A percentile compares a stretch with the other conserved stretches of the same genome.
Evolutionary conservation across 306 rosid species (phyloP).

Genomic region (Ochetophila trinervis): DNA sequence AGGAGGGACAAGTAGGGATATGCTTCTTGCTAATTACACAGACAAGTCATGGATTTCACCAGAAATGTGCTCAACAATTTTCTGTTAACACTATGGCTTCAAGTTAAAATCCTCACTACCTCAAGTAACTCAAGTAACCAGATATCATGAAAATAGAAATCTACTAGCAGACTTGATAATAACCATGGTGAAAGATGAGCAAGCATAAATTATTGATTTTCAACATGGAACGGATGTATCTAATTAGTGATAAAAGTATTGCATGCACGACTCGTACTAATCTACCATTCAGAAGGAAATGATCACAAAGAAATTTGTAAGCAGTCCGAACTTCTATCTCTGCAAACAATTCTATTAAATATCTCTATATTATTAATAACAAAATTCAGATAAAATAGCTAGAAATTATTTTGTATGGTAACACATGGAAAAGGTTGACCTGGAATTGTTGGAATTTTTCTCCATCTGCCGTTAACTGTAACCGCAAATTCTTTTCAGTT

Average conservation of each 20-base stretch:
- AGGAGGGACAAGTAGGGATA: background rate
- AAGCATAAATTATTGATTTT: background rate
- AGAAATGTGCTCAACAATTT: background rate
- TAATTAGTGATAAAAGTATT: conserved; percentile 4
- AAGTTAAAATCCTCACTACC: background rate
- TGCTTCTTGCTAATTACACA: too few relatives aligned
- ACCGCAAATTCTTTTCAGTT: conserved; percentile 77
- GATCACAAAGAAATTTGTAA: background rate
- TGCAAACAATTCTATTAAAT: background rate
- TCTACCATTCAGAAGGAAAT: background rate
- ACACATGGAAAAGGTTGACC: conserved; percentile 35
- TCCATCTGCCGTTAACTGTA: conserved; percentile 89
- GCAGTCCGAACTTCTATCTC: conserved; percentile 14
- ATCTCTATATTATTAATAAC: conserved; percentile 10
- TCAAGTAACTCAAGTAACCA: background rate
- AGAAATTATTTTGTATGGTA: conserved; percentile 11
- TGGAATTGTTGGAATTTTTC: conserved; percentile 94
- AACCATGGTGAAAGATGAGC: background rate
- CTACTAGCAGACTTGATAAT: background rate
- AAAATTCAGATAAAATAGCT: conserved; percentile 8
- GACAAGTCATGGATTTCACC: too few relatives aligned
- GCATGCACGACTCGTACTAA: conserved; percentile 5
- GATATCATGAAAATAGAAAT: background rate
- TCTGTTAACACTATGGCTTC: background rate
- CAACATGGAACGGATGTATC: background rate